Evolutionary conservation across 331 rosid species (phyloP).

Genomic region (Rosa hybrid): DNA sequence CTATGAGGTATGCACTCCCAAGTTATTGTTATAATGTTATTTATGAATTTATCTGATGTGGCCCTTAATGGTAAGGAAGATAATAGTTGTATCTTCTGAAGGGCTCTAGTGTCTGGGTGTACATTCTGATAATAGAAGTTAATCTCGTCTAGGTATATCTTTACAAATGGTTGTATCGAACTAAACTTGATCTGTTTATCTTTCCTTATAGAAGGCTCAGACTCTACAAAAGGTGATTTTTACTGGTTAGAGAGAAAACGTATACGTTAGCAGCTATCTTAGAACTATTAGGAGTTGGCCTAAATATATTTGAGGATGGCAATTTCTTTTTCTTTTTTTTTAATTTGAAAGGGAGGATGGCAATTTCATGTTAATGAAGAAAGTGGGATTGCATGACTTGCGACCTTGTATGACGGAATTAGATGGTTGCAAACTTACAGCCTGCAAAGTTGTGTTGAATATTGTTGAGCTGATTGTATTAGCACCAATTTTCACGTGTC

Average conservation of each 20-base stretch:
- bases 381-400: neutral
- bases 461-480: conserved; percentile 2
- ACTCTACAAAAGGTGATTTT: neutral
- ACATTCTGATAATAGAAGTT: neutral
- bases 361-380: neutral
- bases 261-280: neutral
- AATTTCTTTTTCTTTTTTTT: too few species aligned
- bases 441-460: neutral
- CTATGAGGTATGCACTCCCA: neutral
- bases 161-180: neutral
- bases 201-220: neutral
- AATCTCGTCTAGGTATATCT: neutral
- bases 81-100: neutral
- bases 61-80: neutral
- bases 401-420: neutral
- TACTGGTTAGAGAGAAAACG: neutral
- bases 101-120: neutral
- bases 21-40: neutral
- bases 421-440: neutral
- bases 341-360: too few species aligned
- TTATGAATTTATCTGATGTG: neutral
- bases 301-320: neutral
- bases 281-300: neutral
- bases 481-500: neutral
- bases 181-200: neutral